Conservation (phyloP, 2,329 filamentous ascomycete genomes). For the Sclerotinia subarctica region DNA sequence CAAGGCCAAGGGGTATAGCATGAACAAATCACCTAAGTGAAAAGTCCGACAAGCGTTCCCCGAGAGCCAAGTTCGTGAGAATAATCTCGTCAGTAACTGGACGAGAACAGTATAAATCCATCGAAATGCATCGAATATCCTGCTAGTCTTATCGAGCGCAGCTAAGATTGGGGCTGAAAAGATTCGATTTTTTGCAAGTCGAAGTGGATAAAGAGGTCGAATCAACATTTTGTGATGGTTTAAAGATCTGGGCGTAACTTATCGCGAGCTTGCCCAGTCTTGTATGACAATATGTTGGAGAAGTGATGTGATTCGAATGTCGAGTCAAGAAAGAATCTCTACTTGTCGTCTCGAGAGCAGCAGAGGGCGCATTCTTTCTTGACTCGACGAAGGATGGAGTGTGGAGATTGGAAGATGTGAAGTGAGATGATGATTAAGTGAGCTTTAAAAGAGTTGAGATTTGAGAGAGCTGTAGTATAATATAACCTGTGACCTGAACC, state of each 20-base stretch:
- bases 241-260: slow-evolving; percentile 15
- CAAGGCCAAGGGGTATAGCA: neutral
- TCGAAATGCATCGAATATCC: slow-evolving; percentile 11
- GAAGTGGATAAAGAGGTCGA: neutral
- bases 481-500: slow-evolving; percentile 16
- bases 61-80: neutral
- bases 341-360: slow-evolving; percentile 17
- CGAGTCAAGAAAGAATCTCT: slow-evolving; percentile 10
- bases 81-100: slow-evolving; percentile 10
- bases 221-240: neutral
- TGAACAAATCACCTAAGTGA: neutral
- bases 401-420: neutral
- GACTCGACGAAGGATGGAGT: slow-evolving; percentile 1
- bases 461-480: slow-evolving; percentile 14
- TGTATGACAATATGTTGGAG: slow-evolving; percentile 3
- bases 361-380: slow-evolving; percentile 16
- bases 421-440: neutral
- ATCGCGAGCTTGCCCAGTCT: slow-evolving; percentile 14
- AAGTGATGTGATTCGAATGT: slow-evolving; percentile 5
- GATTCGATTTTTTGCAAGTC: slow-evolving; percentile 9
- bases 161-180: neutral
- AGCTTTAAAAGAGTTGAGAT: neutral
- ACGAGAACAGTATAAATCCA: slow-evolving; percentile 7
- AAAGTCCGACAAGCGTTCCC: neutral
- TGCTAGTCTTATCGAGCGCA: slow-evolving; percentile 14